Evolutionary conservation across 345 rosid genomes (phyloP).

Genomic region (Citrus australasica): DNA sequence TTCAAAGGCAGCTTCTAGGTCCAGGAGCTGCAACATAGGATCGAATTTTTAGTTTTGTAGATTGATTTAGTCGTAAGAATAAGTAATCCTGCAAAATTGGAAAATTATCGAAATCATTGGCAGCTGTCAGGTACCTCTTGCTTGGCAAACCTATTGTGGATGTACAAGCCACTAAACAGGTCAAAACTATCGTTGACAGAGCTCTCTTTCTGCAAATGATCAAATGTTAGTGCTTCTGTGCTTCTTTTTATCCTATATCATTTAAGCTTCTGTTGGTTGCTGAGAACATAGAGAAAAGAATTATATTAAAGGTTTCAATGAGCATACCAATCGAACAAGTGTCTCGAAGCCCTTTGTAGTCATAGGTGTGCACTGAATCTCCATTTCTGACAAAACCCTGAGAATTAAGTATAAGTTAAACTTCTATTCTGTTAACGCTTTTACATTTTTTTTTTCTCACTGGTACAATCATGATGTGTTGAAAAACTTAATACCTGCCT

Average conservation of each 20-base stretch:
- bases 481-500: constrained; percentile 35
- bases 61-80: neutral
- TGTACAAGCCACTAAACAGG: constrained; percentile 45
- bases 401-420: neutral
- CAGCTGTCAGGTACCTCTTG: constrained; percentile 35
- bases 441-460: too few species aligned
- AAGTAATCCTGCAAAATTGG: neutral
- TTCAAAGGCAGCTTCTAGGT: constrained; percentile 34
- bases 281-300: neutral
- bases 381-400: constrained; percentile 46
- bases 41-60: neutral
- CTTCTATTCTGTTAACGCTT: too few species aligned
- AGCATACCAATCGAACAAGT: constrained; percentile 34
- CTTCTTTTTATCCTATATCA: neutral
- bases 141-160: constrained; percentile 46
- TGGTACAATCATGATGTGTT: neutral
- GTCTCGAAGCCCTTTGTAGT: constrained; percentile 43
- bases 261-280: neutral
- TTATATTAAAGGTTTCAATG: neutral
- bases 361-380: constrained; percentile 33
- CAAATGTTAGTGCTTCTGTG: neutral
- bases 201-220: constrained; percentile 35
- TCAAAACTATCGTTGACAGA: constrained; percentile 37
- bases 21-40: constrained; percentile 38
- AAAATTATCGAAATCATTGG: neutral